Percentiles rank a stretch among this genome's conserved stretches.
These are phyloP conservation scores for Pythium sukuiense DNA, from an alignment of 352 stramenopile species.

Conservation along the genomic window DNA sequence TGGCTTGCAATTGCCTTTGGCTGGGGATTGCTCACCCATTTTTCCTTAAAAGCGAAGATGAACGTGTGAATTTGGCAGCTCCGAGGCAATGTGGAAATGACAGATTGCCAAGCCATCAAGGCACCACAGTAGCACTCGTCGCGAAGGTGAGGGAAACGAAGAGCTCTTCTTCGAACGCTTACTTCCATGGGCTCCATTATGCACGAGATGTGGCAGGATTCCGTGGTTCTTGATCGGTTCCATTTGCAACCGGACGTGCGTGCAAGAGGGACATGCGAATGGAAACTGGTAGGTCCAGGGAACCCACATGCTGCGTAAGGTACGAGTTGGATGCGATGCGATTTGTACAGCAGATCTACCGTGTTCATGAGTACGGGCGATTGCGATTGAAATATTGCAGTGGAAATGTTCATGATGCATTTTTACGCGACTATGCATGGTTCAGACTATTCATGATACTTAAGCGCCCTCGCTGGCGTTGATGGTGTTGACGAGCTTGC, in stretches of 20 bases:
- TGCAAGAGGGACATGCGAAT: too few species aligned
- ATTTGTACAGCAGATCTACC: too few species aligned
- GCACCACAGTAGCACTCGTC: not conserved
- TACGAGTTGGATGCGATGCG: too few species aligned
- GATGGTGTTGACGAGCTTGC: conserved; percentile 30
- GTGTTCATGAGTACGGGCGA: too few species aligned
- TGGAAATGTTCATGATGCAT: not conserved
- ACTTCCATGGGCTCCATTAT: not conserved
- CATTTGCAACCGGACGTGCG: too few species aligned
- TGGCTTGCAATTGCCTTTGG: not conserved
- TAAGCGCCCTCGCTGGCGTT: conserved; percentile 12
- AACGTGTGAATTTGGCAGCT: not conserved
- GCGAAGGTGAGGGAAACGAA: not conserved
- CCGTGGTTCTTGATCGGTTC: not conserved
- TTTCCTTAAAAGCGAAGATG: not conserved
- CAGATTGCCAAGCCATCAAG: not conserved
- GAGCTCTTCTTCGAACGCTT: not conserved
- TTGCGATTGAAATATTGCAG: too few species aligned
- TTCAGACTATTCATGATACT: not conserved
- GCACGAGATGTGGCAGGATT: not conserved
- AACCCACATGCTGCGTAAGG: too few species aligned
- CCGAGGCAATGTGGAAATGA: not conserved
- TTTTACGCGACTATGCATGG: not conserved
- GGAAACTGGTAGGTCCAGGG: too few species aligned
- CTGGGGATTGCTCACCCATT: not conserved